phyloP scores from a whole-genome alignment of 2,329 filamentous ascomycete species.

The Pyricularia sp. region DNA sequence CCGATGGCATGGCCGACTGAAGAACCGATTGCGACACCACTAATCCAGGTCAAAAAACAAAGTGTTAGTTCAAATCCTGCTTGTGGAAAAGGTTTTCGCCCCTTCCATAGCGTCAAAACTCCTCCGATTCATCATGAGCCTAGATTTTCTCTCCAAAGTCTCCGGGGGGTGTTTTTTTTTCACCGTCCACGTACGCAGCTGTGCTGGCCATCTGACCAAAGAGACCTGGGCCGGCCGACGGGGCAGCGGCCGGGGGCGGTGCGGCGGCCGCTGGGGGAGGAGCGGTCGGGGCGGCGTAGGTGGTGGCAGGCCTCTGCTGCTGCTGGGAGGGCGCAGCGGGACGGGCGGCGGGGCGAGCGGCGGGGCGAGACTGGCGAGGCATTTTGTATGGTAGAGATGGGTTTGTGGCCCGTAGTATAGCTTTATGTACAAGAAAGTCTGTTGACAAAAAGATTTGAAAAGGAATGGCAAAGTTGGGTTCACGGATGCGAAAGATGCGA shows the following conservation, averaged over 20 bases:
- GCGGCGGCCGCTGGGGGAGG: conserved; percentile 23
- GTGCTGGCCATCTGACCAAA: conserved; percentile 97
- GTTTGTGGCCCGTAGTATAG: neutral
- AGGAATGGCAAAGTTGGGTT: neutral
- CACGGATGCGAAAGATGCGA: neutral
- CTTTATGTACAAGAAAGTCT: neutral
- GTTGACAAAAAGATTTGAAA: neutral
- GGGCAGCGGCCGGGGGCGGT: conserved; percentile 33
- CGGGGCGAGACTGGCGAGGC: conserved; percentile 6
- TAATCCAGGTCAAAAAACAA: conserved; percentile 21
- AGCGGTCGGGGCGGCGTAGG: conserved; percentile 40
- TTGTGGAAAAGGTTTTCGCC: conserved; percentile 4
- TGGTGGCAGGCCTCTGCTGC: conserved; percentile 60
- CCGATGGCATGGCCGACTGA: conserved; percentile 92
- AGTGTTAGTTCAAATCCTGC: conserved; percentile 12
- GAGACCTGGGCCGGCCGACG: conserved; percentile 63
- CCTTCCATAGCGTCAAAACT: neutral
- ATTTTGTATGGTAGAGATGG: neutral
- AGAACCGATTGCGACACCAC: conserved; percentile 91
- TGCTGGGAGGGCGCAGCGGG: conserved; percentile 24
- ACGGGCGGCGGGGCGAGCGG: conserved; percentile 1
- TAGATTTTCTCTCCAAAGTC: neutral
- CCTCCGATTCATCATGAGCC: neutral
- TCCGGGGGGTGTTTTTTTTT: neutral
- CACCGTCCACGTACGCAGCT: conserved; percentile 67